Evolutionary conservation across 164 flowering plant genomes (phyloP), one percentile per base, ranked within the genome.

Genomic region (Kingdonia uniflora): DNA sequence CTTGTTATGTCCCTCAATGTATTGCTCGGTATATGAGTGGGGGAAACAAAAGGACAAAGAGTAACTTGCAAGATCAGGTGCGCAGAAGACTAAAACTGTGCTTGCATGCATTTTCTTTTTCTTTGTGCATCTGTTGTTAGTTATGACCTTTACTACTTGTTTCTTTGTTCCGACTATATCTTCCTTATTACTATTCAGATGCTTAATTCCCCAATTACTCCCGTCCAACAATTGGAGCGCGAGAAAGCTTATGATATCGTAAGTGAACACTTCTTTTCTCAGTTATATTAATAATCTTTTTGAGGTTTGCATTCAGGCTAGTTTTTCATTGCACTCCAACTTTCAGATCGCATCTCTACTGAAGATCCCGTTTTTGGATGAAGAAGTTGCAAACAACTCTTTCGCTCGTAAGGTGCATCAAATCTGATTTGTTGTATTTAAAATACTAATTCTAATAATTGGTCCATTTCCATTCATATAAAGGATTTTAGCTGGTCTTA

Each of bases 201-300:
- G 78, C 84, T 92, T 44, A 84, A 84, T 74, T 78, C 83, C 59
- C 91, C 81, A 62, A 72, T 82, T 61, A 82, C 92, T 13, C 85
- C 91, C 11, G 71, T 74, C 24, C 97, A 86, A 58, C 86, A 86
- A 47, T 65, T 80, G 67, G 99, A 89, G 54, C 88, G 97, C 16
- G 95, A 86, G 71, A 82, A 70, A 68, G 95, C 95, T 15, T 94
- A 94, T 73, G 89, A 86, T 68, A 56, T 57, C 56, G 99, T 89
- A 62, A 78, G 86, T 68, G 35, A 14, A 40, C 8, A 46, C 26
- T 37, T 55, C 29, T 24, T 38, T 51, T 19, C 55, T 40, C 6
- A 24, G 50, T 51, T 35, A 42, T 62, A 29, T 6, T 29, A 3
- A 29, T 29, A 29, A 4, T 29, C 4, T 29, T 29, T 29, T 8